A percentile compares a stretch with the other conserved stretches of the same genome.
Conservation (phyloP, 108 stramenopile species). For the Cyclotella atomus region DNA sequence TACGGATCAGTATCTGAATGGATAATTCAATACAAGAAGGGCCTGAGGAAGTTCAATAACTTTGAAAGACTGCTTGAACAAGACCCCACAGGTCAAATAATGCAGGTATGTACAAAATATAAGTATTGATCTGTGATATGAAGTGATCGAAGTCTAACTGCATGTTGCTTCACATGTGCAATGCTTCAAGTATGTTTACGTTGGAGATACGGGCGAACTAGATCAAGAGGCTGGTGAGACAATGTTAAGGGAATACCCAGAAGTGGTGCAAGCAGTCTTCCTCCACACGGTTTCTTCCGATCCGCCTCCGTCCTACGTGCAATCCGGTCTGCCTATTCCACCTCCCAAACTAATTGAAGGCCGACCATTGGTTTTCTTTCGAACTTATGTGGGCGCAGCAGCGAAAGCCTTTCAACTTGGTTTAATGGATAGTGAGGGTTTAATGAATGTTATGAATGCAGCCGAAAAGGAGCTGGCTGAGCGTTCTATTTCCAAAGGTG, state of each 20-base stretch:
- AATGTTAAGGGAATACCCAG: slow-evolving; percentile 90
- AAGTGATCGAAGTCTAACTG: neutral
- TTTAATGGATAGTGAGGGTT: slow-evolving; percentile 78
- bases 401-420: slow-evolving; percentile 78
- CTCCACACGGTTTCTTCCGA: slow-evolving; percentile 82
- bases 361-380: slow-evolving; percentile 88
- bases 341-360: slow-evolving; percentile 85
- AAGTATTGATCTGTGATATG: neutral
- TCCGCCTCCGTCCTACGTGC: slow-evolving; percentile 41
- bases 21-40: slow-evolving; percentile 90
- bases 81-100: slow-evolving; percentile 80
- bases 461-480: slow-evolving; percentile 53
- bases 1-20: slow-evolving; percentile 97
- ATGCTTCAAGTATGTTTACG: slow-evolving; percentile 76
- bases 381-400: slow-evolving; percentile 95
- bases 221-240: slow-evolving; percentile 93
- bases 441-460: slow-evolving; percentile 77
- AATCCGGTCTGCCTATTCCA: slow-evolving; percentile 52
- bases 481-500: slow-evolving; percentile 50
- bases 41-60: slow-evolving; percentile 86
- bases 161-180: neutral
- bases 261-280: slow-evolving; percentile 91
- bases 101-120: slow-evolving; percentile 47
- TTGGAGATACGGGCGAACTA: slow-evolving; percentile 95
- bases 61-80: slow-evolving; percentile 88